Conservation (phyloP, 129 eudicot genomes). For the Artemisia annua region DNA sequence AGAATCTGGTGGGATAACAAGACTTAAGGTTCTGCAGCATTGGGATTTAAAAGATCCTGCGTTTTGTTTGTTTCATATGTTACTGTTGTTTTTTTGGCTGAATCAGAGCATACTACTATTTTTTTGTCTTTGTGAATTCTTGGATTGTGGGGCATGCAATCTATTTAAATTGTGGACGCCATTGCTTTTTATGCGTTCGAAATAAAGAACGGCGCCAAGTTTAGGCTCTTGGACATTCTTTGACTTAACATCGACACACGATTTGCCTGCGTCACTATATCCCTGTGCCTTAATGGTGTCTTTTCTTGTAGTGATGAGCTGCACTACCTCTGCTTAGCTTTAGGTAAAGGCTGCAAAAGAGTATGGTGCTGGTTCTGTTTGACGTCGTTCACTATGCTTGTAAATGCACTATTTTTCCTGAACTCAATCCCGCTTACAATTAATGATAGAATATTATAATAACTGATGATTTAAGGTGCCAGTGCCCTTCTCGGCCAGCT, state of each 20-base stretch:
- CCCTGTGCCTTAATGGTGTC: neutral
- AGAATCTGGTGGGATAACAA: constrained; percentile 58
- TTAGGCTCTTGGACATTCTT: constrained; percentile 30
- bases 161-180: constrained; percentile 40
- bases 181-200: constrained; percentile 34
- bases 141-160: constrained; percentile 36
- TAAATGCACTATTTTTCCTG: no score
- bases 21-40: constrained; percentile 45
- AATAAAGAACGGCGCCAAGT: constrained; percentile 54
- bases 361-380: no score
- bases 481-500: no score
- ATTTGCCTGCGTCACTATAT: neutral
- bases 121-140: constrained; percentile 29
- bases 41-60: constrained; percentile 34
- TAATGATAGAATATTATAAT: no score
- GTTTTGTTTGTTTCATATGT: constrained; percentile 39
- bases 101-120: constrained; percentile 29
- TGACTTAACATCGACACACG: neutral
- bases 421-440: no score
- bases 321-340: no score
- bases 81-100: constrained; percentile 30
- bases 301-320: neutral
- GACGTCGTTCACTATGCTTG: no score
- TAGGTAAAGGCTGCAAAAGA: no score
- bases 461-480: no score